Conservation (phyloP, 2,329 filamentous ascomycete genomes). For the Magnaporthales sp. region DNA sequence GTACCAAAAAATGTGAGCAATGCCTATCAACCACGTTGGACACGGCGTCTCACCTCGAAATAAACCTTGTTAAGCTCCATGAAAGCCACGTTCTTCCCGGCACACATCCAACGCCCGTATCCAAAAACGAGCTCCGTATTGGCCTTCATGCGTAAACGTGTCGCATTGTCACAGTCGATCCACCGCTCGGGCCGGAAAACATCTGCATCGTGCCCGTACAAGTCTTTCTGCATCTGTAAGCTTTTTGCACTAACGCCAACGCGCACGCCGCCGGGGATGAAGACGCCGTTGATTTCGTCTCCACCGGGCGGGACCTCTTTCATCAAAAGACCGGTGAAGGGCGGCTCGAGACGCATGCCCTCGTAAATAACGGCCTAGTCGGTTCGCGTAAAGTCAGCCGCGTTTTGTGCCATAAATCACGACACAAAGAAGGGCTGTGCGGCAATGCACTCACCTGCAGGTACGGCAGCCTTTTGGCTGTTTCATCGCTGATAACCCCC, state of each 20-base stretch:
- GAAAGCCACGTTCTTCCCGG: too few species aligned
- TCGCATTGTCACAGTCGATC: not conserved
- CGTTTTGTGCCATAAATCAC: not conserved
- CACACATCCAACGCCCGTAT: constrained; percentile 27
- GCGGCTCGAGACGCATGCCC: too few species aligned
- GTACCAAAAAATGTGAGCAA: constrained; percentile 32
- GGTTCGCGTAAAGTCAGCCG: not conserved
- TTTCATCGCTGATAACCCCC: constrained; percentile 19
- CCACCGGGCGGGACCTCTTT: constrained; percentile 17
- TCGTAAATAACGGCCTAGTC: too few species aligned
- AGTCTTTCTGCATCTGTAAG: constrained; percentile 7
- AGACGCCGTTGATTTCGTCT: constrained; percentile 18
- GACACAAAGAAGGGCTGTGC: not conserved
- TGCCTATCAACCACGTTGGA: constrained; percentile 32
- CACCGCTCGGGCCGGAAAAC: constrained; percentile 7
- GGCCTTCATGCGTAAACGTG: constrained; percentile 1
- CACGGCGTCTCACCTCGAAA: constrained; percentile 31
- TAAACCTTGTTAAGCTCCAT: too few species aligned
- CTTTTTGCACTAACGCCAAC: constrained; percentile 12
- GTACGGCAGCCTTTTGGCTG: constrained; percentile 19
- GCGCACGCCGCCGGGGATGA: constrained; percentile 19
- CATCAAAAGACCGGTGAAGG: constrained; percentile 10
- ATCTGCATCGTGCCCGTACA: constrained; percentile 7
- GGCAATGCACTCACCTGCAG: constrained; percentile 11
- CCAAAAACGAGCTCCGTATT: constrained; percentile 26